These are phyloP conservation scores for Leccinum ochraceum DNA, from an alignment of 768 basidiomycete species.

Conservation along the genomic window DNA sequence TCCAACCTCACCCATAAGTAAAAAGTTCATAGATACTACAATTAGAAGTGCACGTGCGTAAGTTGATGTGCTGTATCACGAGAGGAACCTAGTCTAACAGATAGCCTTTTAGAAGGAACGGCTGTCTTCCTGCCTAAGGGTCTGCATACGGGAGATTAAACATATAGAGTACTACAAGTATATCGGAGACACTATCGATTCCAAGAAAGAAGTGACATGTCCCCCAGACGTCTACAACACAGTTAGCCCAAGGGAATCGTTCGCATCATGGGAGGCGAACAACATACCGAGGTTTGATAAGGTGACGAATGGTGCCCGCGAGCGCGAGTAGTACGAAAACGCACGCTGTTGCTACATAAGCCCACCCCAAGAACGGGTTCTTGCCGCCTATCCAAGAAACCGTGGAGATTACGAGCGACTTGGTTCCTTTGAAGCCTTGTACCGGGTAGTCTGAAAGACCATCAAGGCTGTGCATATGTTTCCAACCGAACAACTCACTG, in stretches of 20 bases:
- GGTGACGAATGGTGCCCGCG: constrained; percentile 86
- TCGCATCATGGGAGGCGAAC: constrained; percentile 1
- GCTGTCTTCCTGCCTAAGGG: too few species aligned
- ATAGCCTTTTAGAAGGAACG: too few species aligned
- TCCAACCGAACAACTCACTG: constrained; percentile 48
- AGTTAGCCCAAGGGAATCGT: neutral
- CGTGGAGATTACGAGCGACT: constrained; percentile 95
- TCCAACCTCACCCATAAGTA: neutral
- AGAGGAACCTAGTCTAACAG: constrained; percentile 12
- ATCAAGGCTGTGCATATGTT: constrained; percentile 4
- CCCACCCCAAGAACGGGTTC: constrained; percentile 98
- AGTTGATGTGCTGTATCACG: constrained; percentile 24
- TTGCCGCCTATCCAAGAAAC: constrained; percentile 99
- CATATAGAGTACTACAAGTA: constrained; percentile 21
- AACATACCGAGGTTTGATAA: constrained; percentile 85
- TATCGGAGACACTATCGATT: constrained; percentile 46
- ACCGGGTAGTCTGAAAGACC: constrained; percentile 85
- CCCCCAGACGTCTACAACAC: constrained; percentile 67
- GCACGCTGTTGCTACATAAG: constrained; percentile 87
- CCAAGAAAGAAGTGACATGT: constrained; percentile 88
- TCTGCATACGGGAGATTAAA: too few species aligned
- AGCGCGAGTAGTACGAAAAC: constrained; percentile 89
- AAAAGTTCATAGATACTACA: constrained; percentile 21
- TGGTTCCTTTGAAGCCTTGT: constrained; percentile 86
- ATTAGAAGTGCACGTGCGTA: constrained; percentile 19